Percentiles rank a stretch among this genome's conserved stretches.
Conservation (phyloP, 768 basidiomycete species). For the Lentinula aciculospora region DNA sequence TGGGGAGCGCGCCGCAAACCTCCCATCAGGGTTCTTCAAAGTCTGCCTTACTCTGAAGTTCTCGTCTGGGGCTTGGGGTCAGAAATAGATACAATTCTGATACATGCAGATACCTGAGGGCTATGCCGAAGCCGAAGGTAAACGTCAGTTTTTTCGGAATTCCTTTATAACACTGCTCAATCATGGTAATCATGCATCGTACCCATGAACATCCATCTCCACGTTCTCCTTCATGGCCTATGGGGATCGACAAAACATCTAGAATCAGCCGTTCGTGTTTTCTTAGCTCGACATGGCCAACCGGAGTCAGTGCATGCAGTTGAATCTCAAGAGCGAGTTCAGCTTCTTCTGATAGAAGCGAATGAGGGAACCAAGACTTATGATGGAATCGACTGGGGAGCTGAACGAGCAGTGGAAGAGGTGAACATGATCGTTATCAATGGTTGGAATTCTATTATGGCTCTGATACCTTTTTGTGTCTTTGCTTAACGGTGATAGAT, state of each 20-base stretch:
- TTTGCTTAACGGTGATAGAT: background rate
- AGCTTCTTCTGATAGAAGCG: conserved; percentile 18
- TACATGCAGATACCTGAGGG: no score
- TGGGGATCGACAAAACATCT: conserved; percentile 23
- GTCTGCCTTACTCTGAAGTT: no score
- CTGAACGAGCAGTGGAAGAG: conserved; percentile 19
- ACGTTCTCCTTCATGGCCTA: conserved; percentile 20
- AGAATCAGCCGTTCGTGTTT: conserved; percentile 13
- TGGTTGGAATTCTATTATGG: no score
- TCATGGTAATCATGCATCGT: no score
- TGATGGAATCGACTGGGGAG: conserved; percentile 30
- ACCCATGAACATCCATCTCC: conserved; percentile 11
- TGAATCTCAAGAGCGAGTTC: conserved; percentile 12
- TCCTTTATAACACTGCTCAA: no score
- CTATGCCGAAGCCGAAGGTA: background rate
- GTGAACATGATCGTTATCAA: background rate
- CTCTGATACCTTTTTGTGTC: no score
- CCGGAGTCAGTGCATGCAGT: background rate
- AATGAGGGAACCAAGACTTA: conserved; percentile 21
- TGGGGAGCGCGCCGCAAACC: no score
- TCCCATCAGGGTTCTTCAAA: no score
- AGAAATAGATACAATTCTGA: no score
- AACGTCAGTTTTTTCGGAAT: background rate
- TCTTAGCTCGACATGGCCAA: conserved; percentile 4
- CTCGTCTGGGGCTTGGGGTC: no score